Evolutionary conservation across 768 basidiomycete species (phyloP), one percentile per base, ranked within the genome.

Genomic region (Xerocomus potaroensis): DNA sequence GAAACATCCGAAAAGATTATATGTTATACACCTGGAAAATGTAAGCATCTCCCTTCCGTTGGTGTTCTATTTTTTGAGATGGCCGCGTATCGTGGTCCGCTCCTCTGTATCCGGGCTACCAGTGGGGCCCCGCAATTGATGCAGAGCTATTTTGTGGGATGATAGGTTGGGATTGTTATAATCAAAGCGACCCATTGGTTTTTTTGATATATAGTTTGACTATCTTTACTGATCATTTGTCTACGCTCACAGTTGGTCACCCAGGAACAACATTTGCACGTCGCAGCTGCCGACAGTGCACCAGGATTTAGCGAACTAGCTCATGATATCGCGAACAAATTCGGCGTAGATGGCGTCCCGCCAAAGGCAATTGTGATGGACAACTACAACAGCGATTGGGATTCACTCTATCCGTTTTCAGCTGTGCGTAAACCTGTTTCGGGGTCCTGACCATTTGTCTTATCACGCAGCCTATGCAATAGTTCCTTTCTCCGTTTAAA

Each of bases 401-500:
- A 95, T 63, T 70, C 81, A 2, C 59, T 94, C 31, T 91, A 86
- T 62, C 88, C 88, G 12, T 88, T 90, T 65, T 86, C 85, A 3
- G 70, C 81, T 34, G 89, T 87, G 55, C 29, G 80, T 37, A n/a
- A n/a, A n/a, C n/a, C n/a, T n/a, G n/a, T n/a, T n/a, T n/a, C n/a
- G n/a, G n/a, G n/a, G n/a, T n/a, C n/a, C n/a, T n/a, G 7, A 9
- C 18, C 27, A 0, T 10, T 19, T 16, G 8, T 2, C 0, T 35
- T 14, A 3, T 21, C 15, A 15, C n/a, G n/a, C n/a, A n/a, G n/a
- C n/a, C n/a, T n/a, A n/a, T n/a, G n/a, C n/a, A 12, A 4, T 56
- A 92, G 81, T 94, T 96, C 69, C 70, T 98, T 51, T 81, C 83
- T 0, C 82, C 90, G 2, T 93, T 87, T 68, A 88, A 85, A 62